phyloP scores from a whole-genome alignment of 192 early-diverging fungal genomes.

The Gonapodya prolifera region DNA sequence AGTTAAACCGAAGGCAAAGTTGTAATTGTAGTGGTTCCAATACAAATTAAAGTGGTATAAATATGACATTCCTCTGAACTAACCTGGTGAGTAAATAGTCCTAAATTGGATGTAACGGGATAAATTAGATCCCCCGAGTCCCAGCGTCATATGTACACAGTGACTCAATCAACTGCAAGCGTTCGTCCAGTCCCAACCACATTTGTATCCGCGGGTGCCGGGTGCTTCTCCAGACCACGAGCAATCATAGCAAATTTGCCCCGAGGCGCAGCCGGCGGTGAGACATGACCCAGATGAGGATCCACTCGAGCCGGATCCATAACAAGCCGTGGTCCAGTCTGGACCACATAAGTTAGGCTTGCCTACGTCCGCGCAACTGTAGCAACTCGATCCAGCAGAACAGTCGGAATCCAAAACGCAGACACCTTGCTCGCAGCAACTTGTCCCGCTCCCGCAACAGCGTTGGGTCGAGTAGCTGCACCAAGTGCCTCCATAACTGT shows the following conservation, averaged over 20 bases:
- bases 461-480: background rate
- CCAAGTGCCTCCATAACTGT: background rate
- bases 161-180: background rate
- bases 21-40: too few relatives aligned
- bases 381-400: background rate
- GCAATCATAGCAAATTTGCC: background rate
- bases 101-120: too few relatives aligned
- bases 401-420: background rate
- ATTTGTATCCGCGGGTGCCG: background rate
- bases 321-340: background rate
- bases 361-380: background rate
- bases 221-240: background rate
- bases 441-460: background rate
- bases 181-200: background rate
- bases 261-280: background rate
- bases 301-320: background rate
- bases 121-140: too few relatives aligned
- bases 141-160: too few relatives aligned
- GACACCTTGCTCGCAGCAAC: background rate
- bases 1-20: background rate
- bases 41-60: too few relatives aligned
- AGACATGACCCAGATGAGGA: background rate
- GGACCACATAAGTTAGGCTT: background rate
- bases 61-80: too few relatives aligned
- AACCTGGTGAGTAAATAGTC: too few relatives aligned